Base-by-base conservation (phyloP, 805 yeast genomes). In the Suhomyces prunicola region DNA sequence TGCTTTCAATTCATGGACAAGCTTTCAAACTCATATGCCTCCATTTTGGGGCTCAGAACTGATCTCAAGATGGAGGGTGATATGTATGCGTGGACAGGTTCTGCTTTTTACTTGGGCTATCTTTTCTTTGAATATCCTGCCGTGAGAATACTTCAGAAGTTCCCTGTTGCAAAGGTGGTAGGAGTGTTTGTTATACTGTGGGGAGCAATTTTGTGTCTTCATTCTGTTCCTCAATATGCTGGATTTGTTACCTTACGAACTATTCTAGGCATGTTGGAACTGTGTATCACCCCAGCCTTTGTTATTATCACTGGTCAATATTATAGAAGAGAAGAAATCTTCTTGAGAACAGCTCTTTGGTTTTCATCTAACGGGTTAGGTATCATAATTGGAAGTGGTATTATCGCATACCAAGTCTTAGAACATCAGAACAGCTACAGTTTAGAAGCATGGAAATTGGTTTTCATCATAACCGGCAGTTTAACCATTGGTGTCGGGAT, bases 1-100 rank as follows among this genome's bases (percentile, higher is more conserved):
- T 73, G 81, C 12, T 64, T 78, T 19, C 87, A 83, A 64, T 81
- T 73, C 57, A 80, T 85, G 84, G 90, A 85, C 67, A 85, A 85
- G 63, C 68, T 72, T 23, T 69, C 86, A 3, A 76, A 72, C 47
- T 71, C 81, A 19, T 78, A 76, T 46, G 82, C 85, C 1, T 76
- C 85, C 5, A 76, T 83, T 36, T 73, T 79, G 78, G 86, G 83
- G 45, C 67, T 79, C 47, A 67, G 71, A 56, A 65, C 60, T 6
- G 85, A 75, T 53, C 66, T 76, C 56, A 68, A 69, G 54, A 81
- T 82, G 82, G 56, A 58, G 52, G 81, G 78, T 41, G 65, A 55
- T 56, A 62, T 53, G 73, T 79, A 72, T 54, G 63, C 76, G n/a
- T 77, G 82, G 81, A 69, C 72, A 54, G 72, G 79, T 46, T 60